A percentile compares a stretch with the other conserved stretches of the same genome.
Evolutionary conservation across 306 rosid genomes (phyloP).

Genomic region (Alnus rubra): DNA sequence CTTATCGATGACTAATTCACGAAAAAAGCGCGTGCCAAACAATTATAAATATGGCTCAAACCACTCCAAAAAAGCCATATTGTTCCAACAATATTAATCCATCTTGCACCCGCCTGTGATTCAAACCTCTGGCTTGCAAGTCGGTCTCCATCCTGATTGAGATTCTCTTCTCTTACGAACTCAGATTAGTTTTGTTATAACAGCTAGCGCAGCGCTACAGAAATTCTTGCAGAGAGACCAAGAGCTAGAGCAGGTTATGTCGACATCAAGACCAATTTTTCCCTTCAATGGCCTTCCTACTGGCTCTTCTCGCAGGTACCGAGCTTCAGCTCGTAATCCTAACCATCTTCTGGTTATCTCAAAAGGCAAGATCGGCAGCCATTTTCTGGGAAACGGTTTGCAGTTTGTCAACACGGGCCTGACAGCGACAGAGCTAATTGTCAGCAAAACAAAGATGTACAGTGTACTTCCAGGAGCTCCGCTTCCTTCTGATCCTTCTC

Average conservation of each 20-base stretch:
- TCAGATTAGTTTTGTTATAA: neutral
- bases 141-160: too few species aligned
- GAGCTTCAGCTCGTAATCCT: neutral
- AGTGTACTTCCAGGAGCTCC: slow-evolving; percentile 22
- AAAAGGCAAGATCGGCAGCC: neutral
- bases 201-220: neutral
- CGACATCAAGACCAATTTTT: neutral
- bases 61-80: too few species aligned
- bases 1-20: too few species aligned
- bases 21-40: too few species aligned
- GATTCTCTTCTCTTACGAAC: too few species aligned
- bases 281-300: neutral
- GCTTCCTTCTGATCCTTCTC: slow-evolving; percentile 31
- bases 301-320: neutral
- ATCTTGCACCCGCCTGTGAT: too few species aligned
- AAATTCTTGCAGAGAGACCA: neutral
- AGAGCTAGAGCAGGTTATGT: neutral
- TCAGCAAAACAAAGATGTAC: slow-evolving; percentile 14
- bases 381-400: neutral
- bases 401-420: neutral
- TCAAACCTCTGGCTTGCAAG: too few species aligned
- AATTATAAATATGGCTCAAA: too few species aligned
- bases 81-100: too few species aligned
- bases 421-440: neutral
- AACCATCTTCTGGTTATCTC: neutral